Base-by-base conservation (phyloP, 192 early-diverging fungal species). In the Pecoramyces ruminantium region DNA sequence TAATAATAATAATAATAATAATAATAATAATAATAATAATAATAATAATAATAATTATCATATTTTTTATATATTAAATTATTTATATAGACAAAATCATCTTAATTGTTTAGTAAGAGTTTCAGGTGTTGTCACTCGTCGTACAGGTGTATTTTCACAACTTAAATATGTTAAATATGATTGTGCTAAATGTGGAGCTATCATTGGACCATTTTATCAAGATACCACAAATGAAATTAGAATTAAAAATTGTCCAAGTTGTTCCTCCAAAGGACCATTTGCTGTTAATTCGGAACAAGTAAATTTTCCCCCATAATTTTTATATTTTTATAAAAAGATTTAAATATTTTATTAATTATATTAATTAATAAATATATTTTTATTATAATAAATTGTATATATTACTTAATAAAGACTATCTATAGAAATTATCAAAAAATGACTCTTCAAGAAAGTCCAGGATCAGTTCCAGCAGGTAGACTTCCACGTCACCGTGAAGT, bases 341-440 rank as follows among this genome's bases (percentile, higher is more conserved):
- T n/a, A n/a, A n/a, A n/a, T n/a, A n/a, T n/a, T n/a, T n/a, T n/a
- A n/a, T n/a, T n/a, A n/a, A n/a, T n/a, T n/a, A n/a, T n/a, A n/a
- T n/a, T n/a, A n/a, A n/a, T n/a, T n/a, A n/a, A n/a, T n/a, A n/a
- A n/a, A n/a, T n/a, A n/a, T n/a, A n/a, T n/a, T n/a, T n/a, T n/a
- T n/a, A n/a, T n/a, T n/a, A n/a, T n/a, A n/a, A n/a, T n/a, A n/a
- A n/a, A n/a, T n/a, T n/a, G n/a, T n/a, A n/a, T n/a, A n/a, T n/a
- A n/a, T n/a, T n/a, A 79, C 38, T 38, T 13, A 16, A 15, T 77
- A 12, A 79, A 92, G 90, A 98, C 97, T 27, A 90, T 98, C 5
- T 99, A 99, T 84, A 90, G 97, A 82, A 97, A 99, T 84, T 99
- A 97, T 87, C 97, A 99, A 88, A 92, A 94, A 18, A 85, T 99